Evolutionary conservation across 1,284 basidiomycete genomes (phyloP).

Genomic region (Austroboletus novae-zelandiae): DNA sequence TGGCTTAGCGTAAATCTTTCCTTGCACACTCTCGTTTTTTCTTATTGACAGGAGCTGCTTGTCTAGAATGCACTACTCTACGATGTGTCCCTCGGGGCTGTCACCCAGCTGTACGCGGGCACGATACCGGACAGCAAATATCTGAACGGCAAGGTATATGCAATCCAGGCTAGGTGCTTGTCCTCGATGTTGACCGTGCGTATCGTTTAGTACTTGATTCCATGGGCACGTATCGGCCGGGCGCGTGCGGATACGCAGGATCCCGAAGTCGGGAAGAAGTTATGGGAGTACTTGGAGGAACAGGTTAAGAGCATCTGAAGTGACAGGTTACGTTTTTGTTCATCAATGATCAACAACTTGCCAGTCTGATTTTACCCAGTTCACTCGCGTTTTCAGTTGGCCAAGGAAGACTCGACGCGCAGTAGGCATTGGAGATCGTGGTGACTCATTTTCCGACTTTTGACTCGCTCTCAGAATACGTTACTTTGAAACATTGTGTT

Average conservation of each 20-base stretch:
- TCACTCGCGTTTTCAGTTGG: too few relatives aligned
- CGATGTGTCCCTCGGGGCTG: constrained; percentile 40
- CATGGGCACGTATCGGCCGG: constrained; percentile 41
- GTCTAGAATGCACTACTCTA: constrained; percentile 14
- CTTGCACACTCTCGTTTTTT: background rate
- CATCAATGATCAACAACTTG: too few relatives aligned
- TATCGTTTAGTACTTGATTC: constrained; percentile 39
- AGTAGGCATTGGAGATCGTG: too few relatives aligned
- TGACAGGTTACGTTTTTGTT: too few relatives aligned
- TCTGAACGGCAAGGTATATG: constrained; percentile 45
- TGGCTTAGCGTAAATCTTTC: constrained; percentile 5
- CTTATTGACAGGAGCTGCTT: background rate
- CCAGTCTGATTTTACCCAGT: too few relatives aligned
- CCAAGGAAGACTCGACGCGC: too few relatives aligned
- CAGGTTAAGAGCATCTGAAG: constrained; percentile 31
- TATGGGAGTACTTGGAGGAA: constrained; percentile 44
- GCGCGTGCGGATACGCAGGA: constrained; percentile 29
- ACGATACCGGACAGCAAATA: constrained; percentile 41
- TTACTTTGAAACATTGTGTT: too few relatives aligned
- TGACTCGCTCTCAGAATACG: too few relatives aligned
- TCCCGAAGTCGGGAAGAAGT: constrained; percentile 32
- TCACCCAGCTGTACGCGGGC: constrained; percentile 54
- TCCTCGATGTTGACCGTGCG: background rate
- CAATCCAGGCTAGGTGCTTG: background rate
- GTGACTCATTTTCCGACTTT: too few relatives aligned